Evolutionary conservation across 2,329 filamentous ascomycete species (phyloP), one percentile per base, ranked within the genome.

Genomic region (Arthrobotrys conoides): DNA sequence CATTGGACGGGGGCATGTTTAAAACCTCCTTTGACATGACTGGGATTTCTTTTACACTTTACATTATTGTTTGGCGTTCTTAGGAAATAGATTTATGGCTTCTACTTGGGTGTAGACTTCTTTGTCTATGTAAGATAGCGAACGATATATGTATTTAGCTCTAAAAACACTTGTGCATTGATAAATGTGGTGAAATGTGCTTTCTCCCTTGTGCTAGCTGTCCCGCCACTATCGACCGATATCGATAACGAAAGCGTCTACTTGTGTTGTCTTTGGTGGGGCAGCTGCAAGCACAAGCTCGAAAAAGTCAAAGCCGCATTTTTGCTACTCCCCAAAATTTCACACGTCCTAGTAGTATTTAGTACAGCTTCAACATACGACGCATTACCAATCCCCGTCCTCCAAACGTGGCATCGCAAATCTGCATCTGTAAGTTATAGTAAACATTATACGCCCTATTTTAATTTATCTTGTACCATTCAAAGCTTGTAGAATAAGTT

Each of bases 301-400:
- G 44, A 77, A 78, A 78, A 78, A 78, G 75, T 72, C 68, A 72
- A 77, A 72, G 75, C 75, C 63, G 75, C 75, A 72, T 71, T 78
- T 77, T 72, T 72, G 68, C 68, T 71, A 27, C 46, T 61, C 36
- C 49, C 49, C 75, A 64, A 78, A 78, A 78, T 78, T 78, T 78
- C 73, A 70, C 65, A 76, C 59, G 67, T 71, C 71, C 27, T 55
- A 49, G 8, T n/a, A 64, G 68, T 46, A 8, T 22, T n/a, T 16
- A 18, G 44, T 46, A 20, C 44, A 20, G 44, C n/a, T 72, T 48
- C 9, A 57, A 41, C 57, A 38, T 63, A 65, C 59, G 33, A 53
- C 69, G 59, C 59, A 57, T 67, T 48, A 67, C 61, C 38, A 67
- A 59, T 27, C 27, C 14, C 49, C 51, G 16, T 46, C 27, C 51